These are phyloP conservation scores for Curvularia spicifera DNA, from an alignment of 2,329 filamentous ascomycete species.

Conservation along the genomic window DNA sequence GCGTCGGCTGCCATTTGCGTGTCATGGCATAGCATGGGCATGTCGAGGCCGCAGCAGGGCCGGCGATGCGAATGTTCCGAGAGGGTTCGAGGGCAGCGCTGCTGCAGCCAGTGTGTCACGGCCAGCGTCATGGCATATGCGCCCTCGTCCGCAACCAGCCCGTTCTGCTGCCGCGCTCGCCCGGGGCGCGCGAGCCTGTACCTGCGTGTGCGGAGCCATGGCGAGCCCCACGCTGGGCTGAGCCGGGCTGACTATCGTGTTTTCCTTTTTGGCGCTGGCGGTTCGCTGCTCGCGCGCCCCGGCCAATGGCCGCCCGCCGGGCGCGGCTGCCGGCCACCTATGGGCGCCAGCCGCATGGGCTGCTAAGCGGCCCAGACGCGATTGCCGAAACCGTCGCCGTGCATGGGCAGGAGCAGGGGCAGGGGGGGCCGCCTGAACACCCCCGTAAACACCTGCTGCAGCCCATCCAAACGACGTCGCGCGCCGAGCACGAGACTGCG, in stretches of 20 bases:
- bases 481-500: no score
- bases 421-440: conserved; percentile 21
- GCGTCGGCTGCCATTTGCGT: no score
- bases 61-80: conserved; percentile 35
- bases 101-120: conserved; percentile 39
- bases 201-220: no score
- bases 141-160: conserved; percentile 22
- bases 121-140: conserved; percentile 32
- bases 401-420: conserved; percentile 26
- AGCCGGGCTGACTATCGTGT: neutral
- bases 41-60: conserved; percentile 48
- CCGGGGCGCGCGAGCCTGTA: neutral
- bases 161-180: neutral
- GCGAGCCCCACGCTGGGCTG: neutral
- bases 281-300: conserved; percentile 5
- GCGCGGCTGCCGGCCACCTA: neutral
- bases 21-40: conserved; percentile 41
- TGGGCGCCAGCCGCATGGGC: conserved; percentile 29
- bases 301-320: neutral
- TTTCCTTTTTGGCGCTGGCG: conserved; percentile 1
- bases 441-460: conserved; percentile 16
- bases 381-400: conserved; percentile 38
- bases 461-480: no score
- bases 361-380: conserved; percentile 33
- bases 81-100: conserved; percentile 27